Evolutionary conservation across 1,284 basidiomycete species (phyloP).

Genomic region (Apiotrichum montevideense): DNA sequence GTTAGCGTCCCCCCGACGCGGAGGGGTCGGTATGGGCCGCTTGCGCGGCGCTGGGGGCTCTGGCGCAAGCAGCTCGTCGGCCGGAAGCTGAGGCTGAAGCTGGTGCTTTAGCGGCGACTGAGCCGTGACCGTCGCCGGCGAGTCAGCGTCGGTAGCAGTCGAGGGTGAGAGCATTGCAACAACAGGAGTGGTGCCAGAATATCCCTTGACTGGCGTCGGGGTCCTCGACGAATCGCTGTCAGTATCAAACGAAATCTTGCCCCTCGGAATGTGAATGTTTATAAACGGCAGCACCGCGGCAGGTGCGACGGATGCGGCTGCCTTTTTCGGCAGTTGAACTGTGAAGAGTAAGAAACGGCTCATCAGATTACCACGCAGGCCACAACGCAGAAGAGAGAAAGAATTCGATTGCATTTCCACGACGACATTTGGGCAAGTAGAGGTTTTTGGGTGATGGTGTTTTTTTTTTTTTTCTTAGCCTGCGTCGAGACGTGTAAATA

Average conservation of each 20-base stretch:
- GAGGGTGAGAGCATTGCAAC: too few relatives aligned
- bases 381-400: neutral
- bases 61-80: too few relatives aligned
- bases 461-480: constrained; percentile 28
- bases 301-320: neutral
- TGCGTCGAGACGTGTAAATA: constrained; percentile 49
- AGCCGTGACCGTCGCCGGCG: too few relatives aligned
- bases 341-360: neutral
- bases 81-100: too few relatives aligned
- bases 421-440: constrained; percentile 12
- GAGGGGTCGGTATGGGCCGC: too few relatives aligned
- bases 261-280: constrained; percentile 1
- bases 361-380: neutral
- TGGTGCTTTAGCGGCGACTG: too few relatives aligned
- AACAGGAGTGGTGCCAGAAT: too few relatives aligned
- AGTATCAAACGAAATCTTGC: neutral
- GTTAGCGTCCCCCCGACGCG: too few relatives aligned
- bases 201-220: neutral
- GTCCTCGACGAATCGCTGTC: neutral
- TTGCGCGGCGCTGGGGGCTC: too few relatives aligned
- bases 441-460: constrained; percentile 31
- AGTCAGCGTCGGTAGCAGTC: too few relatives aligned
- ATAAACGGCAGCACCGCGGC: neutral
- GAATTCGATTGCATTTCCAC: constrained; percentile 12
- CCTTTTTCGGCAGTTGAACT: neutral